Conservation (phyloP, 1,139 yeast species). For the Geotrichum carabidarum region DNA sequence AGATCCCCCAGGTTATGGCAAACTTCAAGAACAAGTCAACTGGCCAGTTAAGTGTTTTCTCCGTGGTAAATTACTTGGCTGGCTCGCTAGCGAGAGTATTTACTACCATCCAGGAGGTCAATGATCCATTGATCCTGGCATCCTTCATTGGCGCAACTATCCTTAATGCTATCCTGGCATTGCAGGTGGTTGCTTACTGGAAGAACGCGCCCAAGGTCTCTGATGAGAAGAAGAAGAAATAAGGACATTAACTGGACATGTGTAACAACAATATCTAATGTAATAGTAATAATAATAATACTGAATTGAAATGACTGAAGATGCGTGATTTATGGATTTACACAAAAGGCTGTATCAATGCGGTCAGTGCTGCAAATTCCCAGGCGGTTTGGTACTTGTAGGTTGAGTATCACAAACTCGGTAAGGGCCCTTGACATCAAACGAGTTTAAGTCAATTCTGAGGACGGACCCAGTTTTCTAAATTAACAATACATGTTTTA, state of each 20-base stretch:
- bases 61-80: constrained; percentile 51
- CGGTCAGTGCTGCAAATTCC: too few species aligned
- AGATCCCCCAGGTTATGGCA: constrained; percentile 52
- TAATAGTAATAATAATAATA: not conserved
- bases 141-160: constrained; percentile 36
- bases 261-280: not conserved
- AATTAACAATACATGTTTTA: too few species aligned
- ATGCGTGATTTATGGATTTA: too few species aligned
- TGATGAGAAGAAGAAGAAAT: constrained; percentile 14
- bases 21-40: constrained; percentile 50
- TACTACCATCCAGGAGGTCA: constrained; percentile 48
- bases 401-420: too few species aligned
- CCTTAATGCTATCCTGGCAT: constrained; percentile 36
- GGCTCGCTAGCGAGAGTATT: constrained; percentile 56
- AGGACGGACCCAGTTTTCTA: too few species aligned
- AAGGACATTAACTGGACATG: not conserved
- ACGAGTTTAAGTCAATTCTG: too few species aligned
- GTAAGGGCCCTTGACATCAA: too few species aligned
- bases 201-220: constrained; percentile 10
- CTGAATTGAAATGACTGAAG: too few species aligned
- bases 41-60: constrained; percentile 49
- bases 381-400: too few species aligned
- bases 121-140: constrained; percentile 35
- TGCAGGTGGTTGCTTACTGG: constrained; percentile 39
- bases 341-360: too few species aligned